phyloP scores from a whole-genome alignment of 805 yeast species.

The Saturnispora galanensis region DNA sequence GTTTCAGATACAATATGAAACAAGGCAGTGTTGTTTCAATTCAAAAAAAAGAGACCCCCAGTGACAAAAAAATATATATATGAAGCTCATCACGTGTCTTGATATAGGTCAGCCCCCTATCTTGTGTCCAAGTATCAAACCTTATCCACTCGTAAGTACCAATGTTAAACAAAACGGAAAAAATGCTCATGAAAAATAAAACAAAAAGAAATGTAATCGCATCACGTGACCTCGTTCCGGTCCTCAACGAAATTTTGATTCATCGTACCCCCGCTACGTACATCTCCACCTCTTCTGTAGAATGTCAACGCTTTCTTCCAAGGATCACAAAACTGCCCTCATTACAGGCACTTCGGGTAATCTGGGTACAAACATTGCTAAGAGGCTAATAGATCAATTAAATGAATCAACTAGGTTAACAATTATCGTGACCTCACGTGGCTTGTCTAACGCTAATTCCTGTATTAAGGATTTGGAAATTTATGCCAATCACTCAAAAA shows the following conservation, averaged over 20 bases:
- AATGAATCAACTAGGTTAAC: slow-evolving; percentile 53
- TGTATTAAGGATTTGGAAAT: slow-evolving; percentile 51
- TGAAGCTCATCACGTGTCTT: no score
- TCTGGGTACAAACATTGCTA: slow-evolving; percentile 79
- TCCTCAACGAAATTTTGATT: not conserved
- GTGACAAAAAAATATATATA: no score
- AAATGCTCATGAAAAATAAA: no score
- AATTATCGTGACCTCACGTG: slow-evolving; percentile 80
- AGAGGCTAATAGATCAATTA: slow-evolving; percentile 56
- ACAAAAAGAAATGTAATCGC: no score
- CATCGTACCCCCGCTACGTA: not conserved
- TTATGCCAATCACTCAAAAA: slow-evolving; percentile 25
- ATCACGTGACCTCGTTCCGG: not conserved
- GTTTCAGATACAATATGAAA: slow-evolving; percentile 7
- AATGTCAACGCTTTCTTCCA: slow-evolving; percentile 6
- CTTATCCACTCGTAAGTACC: no score
- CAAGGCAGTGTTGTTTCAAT: slow-evolving; percentile 8
- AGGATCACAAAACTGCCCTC: slow-evolving; percentile 22
- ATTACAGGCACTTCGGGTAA: slow-evolving; percentile 42
- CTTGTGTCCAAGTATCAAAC: no score
- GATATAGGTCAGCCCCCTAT: no score
- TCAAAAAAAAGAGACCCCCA: no score
- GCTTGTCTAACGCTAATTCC: slow-evolving; percentile 74
- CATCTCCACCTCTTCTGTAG: not conserved
- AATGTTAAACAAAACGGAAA: no score